Percentiles rank a stretch among this genome's conserved stretches.
These are phyloP conservation scores for Entrophospora sp. DNA, from an alignment of 192 early-diverging fungal genomes.

Conservation along the genomic window DNA sequence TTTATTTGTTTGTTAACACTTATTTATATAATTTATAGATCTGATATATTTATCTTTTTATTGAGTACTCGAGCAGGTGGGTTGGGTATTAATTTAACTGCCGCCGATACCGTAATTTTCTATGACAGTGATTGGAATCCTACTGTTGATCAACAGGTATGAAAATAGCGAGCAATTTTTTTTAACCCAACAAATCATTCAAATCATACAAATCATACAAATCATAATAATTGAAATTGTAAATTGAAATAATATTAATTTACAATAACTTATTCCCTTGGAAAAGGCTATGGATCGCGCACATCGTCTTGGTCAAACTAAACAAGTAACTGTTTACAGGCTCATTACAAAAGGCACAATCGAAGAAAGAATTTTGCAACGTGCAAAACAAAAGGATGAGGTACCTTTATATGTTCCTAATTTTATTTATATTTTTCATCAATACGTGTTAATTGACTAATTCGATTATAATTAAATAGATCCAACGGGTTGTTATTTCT, in stretches of 20 bases:
- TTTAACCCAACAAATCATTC: too few relatives aligned
- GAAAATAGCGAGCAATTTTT: not conserved
- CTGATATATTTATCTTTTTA: constrained; percentile 80
- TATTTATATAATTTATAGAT: too few relatives aligned
- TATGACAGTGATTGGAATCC: constrained; percentile 88
- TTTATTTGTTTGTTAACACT: too few relatives aligned
- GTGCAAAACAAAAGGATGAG: constrained; percentile 84
- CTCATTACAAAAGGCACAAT: constrained; percentile 74
- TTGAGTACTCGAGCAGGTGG: constrained; percentile 81
- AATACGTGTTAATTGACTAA: not conserved
- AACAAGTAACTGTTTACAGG: constrained; percentile 77
- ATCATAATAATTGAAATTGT: too few relatives aligned
- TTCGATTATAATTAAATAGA: too few relatives aligned
- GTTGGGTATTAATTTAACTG: constrained; percentile 84
- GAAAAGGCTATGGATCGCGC: constrained; percentile 74
- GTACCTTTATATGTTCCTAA: constrained; percentile 10
- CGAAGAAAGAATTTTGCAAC: constrained; percentile 71
- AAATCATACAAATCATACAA: too few relatives aligned
- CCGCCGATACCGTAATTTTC: constrained; percentile 83
- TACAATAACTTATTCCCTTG: not conserved
- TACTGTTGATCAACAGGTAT: constrained; percentile 76
- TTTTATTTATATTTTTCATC: not conserved
- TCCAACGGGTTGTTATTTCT: constrained; percentile 87
- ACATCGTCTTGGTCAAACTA: constrained; percentile 77
- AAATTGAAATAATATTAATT: not conserved